These are phyloP conservation scores for Mycena crocata DNA, from an alignment of 768 basidiomycete species.

Conservation along the genomic window DNA sequence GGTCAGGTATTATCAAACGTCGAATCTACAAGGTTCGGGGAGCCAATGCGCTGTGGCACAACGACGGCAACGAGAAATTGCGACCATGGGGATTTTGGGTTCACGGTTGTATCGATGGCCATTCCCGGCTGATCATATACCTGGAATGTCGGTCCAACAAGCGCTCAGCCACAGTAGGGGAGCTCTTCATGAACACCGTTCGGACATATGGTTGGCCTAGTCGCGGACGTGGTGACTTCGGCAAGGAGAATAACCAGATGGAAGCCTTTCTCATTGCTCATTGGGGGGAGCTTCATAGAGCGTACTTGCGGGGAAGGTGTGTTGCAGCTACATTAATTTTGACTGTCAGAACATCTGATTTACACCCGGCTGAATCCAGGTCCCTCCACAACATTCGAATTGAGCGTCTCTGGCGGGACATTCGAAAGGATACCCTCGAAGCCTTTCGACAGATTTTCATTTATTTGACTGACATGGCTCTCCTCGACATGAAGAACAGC, in stretches of 20 bases:
- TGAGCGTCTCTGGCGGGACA: constrained; percentile 41
- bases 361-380: background rate
- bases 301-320: constrained; percentile 10
- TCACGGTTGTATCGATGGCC: constrained; percentile 4
- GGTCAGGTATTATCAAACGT: background rate
- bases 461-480: constrained; percentile 37
- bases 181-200: constrained; percentile 35
- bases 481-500: constrained; percentile 38
- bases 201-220: constrained; percentile 45
- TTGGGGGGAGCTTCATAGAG: constrained; percentile 30
- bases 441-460: constrained; percentile 43
- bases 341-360: constrained; percentile 7
- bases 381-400: constrained; percentile 46
- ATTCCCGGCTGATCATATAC: constrained; percentile 5
- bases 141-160: background rate
- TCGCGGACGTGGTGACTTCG: constrained; percentile 23
- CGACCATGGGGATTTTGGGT: constrained; percentile 9
- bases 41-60: constrained; percentile 1
- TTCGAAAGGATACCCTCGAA: constrained; percentile 43
- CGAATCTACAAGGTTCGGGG: background rate
- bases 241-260: constrained; percentile 12
- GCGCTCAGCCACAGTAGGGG: constrained; percentile 33
- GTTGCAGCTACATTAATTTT: too few species aligned
- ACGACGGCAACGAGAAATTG: constrained; percentile 5
- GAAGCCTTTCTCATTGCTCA: constrained; percentile 13